Base-by-base conservation (phyloP, 2,329 filamentous ascomycete species). In the Botryosphaeria dothidea region DNA sequence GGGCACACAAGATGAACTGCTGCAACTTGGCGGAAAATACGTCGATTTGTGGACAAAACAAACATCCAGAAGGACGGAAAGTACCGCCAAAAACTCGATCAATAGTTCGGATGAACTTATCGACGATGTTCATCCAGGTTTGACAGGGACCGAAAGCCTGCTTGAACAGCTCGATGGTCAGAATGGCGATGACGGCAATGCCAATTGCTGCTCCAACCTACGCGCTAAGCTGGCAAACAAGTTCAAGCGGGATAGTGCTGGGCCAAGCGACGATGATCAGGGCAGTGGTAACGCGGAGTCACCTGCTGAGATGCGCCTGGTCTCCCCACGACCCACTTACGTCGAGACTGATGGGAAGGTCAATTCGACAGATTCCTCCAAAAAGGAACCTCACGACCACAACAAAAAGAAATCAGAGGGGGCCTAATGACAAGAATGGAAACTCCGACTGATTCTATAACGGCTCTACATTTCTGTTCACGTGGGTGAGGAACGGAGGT, bases 11-110 rank as follows among this genome's bases (percentile, higher is more conserved):
- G 85, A 90, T 17, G 88, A 94, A 70, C 83, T 97, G 3, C 81
- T 96, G 4, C 83, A 83, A 2, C 81, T 85, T 54, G 87, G 87
- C 31, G 92, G 92, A 13, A 87, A 88, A 66, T 97, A 97, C 73
- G 86, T 87, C 11, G 89, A 88, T 66, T 93, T 97, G 88, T 97
- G 93, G 93, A 88, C 89, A 68, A 94, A 93, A 78, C 93, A 97
- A 77, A 93, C 74, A 19, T 65, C 63, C n/a, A 52, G 63, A 27
- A 31, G 63, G 19, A 63, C 61, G 8, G 61, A 52, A 25, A 54
- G 36, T 25, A 63, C 61, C 23, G 61, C 38, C 17, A 45, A 54
- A 11, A 54, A 52, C 43, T 63, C 48, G 46, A 62, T 49, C 34
- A 27, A 54, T 11, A 62, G 58, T 13, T 49, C 58, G 3, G 61